Base-by-base conservation (phyloP, 495 filamentous ascomycete species). In the Aspergillus hancockii region DNA sequence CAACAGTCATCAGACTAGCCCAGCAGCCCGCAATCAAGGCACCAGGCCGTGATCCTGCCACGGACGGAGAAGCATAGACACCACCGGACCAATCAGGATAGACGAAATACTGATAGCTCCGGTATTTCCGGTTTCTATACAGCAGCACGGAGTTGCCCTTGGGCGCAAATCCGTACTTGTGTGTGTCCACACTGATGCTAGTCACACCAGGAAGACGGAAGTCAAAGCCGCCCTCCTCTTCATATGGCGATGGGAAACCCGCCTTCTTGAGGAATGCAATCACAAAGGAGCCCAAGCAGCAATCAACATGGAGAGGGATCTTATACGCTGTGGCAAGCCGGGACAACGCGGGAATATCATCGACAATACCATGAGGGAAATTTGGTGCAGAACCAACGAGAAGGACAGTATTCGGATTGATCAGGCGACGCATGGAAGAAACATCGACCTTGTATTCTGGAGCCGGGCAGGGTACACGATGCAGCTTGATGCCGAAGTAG, bases 81-180 rank as follows among this genome's bases (percentile, higher is more conserved):
- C 94, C 94, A 63, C 94, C 94, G 40, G 89, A 87, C 94, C 94
- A 99, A 71, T 93, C 88, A 6, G 95, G 88, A 36, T 89, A 92
- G 71, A 99, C 85, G 73, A 96, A 98, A 80, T 99, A 99, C 70
- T 97, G 94, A 70, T 97, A 89, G 36, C 82, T 80, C 59, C 94
- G 87, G 49, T 96, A 84, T 45, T 83, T 74, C 41, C 85, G 78
- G 55, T 83, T 90, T 66, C 95, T 91, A 79, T 98, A 98, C 54
- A 99, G 84, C 18, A 97, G 75, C 9, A 92, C 93, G 28, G 87
- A 91, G 79, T 94, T 98, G 55, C 94, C 94, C 75, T 98, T 98
- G 22, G 94, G 94, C 0, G 94, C 95, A 73, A 99, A 99, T 23
- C 94, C 94, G 71, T 99, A 98, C 73, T 98, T 98, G 78, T 98